Conservation (phyloP, 306 rosid species). For the Medicago ruthenica region DNA sequence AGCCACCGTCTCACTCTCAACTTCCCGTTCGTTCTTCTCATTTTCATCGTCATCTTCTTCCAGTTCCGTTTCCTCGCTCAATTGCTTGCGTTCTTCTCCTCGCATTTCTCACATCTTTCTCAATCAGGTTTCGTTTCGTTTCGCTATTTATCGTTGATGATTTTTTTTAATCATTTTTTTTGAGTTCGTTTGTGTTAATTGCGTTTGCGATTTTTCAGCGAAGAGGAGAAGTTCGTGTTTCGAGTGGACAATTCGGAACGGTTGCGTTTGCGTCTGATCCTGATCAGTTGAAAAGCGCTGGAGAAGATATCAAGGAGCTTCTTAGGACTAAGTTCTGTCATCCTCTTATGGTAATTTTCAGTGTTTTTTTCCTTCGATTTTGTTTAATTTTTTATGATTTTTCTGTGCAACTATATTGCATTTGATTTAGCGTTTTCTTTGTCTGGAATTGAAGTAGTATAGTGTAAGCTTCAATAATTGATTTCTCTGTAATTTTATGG, state of each 20-base stretch:
- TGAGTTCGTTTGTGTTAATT: not conserved
- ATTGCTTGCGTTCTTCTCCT: constrained; percentile 64
- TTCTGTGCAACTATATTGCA: not conserved
- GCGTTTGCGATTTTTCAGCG: constrained; percentile 48
- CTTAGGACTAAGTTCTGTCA: constrained; percentile 79
- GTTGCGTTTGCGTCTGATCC: constrained; percentile 73
- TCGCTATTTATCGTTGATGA: not conserved
- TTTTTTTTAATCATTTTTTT: not conserved
- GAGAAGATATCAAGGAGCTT: constrained; percentile 81
- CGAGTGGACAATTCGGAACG: constrained; percentile 57
- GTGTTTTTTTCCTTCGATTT: not conserved
- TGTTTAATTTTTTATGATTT: not conserved
- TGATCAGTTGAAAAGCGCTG: constrained; percentile 80
- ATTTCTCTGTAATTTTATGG: not conserved
- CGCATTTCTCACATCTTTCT: constrained; percentile 73
- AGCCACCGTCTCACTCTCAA: constrained; percentile 52
- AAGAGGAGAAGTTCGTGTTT: constrained; percentile 50
- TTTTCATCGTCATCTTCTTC: constrained; percentile 33
- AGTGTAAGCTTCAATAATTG: constrained; percentile 10
- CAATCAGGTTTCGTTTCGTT: constrained; percentile 55
- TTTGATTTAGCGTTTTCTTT: constrained; percentile 20
- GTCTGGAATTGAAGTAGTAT: constrained; percentile 13
- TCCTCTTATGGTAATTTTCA: constrained; percentile 73
- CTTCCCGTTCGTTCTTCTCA: constrained; percentile 43
- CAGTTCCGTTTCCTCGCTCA: constrained; percentile 46